Evolutionary conservation across 305 asterid genomes (phyloP).

Genomic region (Solanum aculeatissimum): DNA sequence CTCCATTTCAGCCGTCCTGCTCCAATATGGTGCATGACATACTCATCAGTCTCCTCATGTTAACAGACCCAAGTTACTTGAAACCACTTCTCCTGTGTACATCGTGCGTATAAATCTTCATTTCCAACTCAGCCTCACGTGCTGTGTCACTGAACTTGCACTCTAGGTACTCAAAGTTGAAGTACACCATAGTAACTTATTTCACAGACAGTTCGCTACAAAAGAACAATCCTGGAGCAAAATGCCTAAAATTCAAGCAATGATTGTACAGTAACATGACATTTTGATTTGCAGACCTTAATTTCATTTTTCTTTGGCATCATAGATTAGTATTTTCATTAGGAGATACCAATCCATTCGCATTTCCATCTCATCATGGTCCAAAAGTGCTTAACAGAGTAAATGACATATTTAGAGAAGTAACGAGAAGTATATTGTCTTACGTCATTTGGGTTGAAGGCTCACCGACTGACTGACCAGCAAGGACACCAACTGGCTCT

Average conservation of each 20-base stretch:
- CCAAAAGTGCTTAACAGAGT: neutral
- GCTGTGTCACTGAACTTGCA: neutral
- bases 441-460: slow-evolving; percentile 99
- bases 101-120: neutral
- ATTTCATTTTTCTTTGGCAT: neutral
- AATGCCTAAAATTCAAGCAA: neutral
- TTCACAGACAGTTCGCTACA: neutral
- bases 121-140: neutral
- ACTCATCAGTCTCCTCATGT: neutral
- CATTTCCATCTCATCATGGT: neutral
- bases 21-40: neutral
- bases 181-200: neutral
- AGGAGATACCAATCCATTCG: neutral
- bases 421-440: slow-evolving; percentile 18
- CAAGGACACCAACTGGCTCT: slow-evolving; percentile 97
- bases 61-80: neutral
- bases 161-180: neutral
- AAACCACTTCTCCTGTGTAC: neutral
- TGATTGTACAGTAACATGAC: neutral
- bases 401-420: neutral
- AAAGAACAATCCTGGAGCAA: neutral
- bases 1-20: neutral
- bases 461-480: slow-evolving; percentile 98
- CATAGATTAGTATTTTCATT: neutral
- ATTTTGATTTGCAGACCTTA: neutral